phyloP scores from a whole-genome alignment of 371 early-diverging fungal species.

The Syncephalastrum monosporum region DNA sequence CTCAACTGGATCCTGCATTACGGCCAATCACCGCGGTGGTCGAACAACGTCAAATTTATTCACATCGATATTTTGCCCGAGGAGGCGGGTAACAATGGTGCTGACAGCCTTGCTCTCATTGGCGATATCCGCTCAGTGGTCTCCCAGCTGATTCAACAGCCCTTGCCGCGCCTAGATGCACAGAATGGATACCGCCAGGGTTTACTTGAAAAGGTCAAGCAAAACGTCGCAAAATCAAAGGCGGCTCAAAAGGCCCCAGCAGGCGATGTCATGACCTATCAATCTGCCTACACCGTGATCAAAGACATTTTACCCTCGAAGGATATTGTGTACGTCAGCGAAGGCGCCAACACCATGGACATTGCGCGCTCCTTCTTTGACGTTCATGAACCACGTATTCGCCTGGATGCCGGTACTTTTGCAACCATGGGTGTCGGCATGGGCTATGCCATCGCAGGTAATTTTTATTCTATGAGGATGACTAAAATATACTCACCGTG shows the following conservation, averaged over 20 bases:
- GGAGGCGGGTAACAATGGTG: conserved; percentile 60
- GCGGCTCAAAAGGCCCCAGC: conserved; percentile 17
- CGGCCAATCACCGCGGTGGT: conserved; percentile 65
- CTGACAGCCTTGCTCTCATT: conserved; percentile 53
- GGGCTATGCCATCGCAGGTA: conserved; percentile 76
- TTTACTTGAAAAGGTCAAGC: conserved; percentile 38
- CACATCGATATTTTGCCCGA: conserved; percentile 73
- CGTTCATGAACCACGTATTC: conserved; percentile 60
- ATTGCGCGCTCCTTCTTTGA: conserved; percentile 76
- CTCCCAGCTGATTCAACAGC: conserved; percentile 38
- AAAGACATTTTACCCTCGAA: conserved; percentile 44
- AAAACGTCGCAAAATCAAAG: conserved; percentile 43
- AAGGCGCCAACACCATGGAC: conserved; percentile 89
- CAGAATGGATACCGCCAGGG: conserved; percentile 25
- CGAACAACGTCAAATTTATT: conserved; percentile 55
- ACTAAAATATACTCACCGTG: neutral
- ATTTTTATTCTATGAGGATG: neutral
- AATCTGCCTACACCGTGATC: conserved; percentile 67
- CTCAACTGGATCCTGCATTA: conserved; percentile 85
- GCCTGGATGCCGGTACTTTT: conserved; percentile 77
- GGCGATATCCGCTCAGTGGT: conserved; percentile 64
- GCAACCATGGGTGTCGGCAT: conserved; percentile 86
- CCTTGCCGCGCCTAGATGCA: conserved; percentile 12
- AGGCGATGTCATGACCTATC: conserved; percentile 59
- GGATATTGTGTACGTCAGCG: conserved; percentile 63